Evolutionary conservation across 805 yeast species (phyloP), one percentile per base, ranked within the genome.

Genomic region (Suhomyces xylopsoci): DNA sequence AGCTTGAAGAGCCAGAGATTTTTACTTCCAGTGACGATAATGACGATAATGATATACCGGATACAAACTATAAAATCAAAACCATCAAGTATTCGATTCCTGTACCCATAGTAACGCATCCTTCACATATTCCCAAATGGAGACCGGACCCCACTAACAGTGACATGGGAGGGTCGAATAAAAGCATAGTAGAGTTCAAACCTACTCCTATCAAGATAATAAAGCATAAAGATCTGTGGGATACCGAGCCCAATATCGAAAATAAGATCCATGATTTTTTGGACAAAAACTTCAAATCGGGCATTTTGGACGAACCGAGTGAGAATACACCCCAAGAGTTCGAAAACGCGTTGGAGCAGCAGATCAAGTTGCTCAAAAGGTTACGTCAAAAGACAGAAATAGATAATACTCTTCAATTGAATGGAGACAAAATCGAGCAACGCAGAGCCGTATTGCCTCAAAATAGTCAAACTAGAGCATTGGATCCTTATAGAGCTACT

Each of bases 311-410:
- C 52, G 80, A 75, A 32, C 63, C 58, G 14, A 55, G 58, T 15
- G 80, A 75, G 38, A 65, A 61, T 44, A 64, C 77, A 0, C 63
- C 64, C 0, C 85, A 82, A 47, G 96, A 90, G 58, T 89, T 81
- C 55, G 78, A 82, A 1, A 67, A 67, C n/a, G 78, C 81, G 19
- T 71, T 90, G 43, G 61, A 66, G 0, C 81, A 80, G 25, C 94
- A 90, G 58, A 24, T 63, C 62, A 14, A 73, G 66, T 53, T 80
- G 81, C 51, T 78, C 71, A 55, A 71, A 67, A 40, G 88, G 82
- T 36, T 74, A 57, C 64, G 72, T 32, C 71, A 75, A 19, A 71
- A 78, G 52, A 70, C 70, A 7, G 56, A 51, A 48, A 56, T 62
- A 5, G 78, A 74, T 34, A 66, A 68, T 20, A 62, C 76, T 53